Evolutionary conservation across 805 yeast genomes (phyloP).

Genomic region (Clavispora carvajalis): DNA sequence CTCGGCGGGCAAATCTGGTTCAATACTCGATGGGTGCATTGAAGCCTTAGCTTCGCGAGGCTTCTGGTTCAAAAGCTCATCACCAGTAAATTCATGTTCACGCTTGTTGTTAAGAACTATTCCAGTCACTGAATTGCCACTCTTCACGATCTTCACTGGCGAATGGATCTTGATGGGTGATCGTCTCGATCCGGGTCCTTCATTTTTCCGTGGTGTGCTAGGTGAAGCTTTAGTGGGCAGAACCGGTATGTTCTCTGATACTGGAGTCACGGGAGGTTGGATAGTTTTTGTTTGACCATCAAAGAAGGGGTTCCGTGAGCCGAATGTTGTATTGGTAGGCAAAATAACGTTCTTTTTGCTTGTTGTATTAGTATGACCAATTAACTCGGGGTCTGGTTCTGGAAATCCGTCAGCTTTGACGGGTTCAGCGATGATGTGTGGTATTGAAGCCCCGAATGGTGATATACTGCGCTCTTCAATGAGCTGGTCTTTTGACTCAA

Average conservation of each 20-base stretch:
- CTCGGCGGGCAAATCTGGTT: no score
- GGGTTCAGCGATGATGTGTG: background rate
- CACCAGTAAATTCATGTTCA: constrained; percentile 10
- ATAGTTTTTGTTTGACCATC: background rate
- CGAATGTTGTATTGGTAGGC: background rate
- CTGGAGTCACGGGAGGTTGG: background rate
- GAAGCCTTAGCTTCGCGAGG: constrained; percentile 15
- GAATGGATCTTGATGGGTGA: constrained; percentile 35
- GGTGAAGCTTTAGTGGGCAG: background rate
- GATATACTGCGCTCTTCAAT: constrained; percentile 16
- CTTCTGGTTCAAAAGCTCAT: constrained; percentile 20
- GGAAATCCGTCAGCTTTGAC: constrained; percentile 17
- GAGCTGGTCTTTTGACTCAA: constrained; percentile 24
- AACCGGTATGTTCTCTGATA: background rate
- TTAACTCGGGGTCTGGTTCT: constrained; percentile 29
- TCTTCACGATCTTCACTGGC: constrained; percentile 30
- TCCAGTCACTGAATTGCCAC: constrained; percentile 25
- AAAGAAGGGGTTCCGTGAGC: background rate
- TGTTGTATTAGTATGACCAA: constrained; percentile 20
- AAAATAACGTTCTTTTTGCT: no score
- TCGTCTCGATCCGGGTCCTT: background rate
- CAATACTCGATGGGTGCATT: constrained; percentile 21
- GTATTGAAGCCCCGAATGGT: background rate
- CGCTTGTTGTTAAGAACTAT: constrained; percentile 12
- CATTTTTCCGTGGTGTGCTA: background rate